Conservation (phyloP, 2,329 filamentous ascomycete species). For the Aspergillus unguis region DNA sequence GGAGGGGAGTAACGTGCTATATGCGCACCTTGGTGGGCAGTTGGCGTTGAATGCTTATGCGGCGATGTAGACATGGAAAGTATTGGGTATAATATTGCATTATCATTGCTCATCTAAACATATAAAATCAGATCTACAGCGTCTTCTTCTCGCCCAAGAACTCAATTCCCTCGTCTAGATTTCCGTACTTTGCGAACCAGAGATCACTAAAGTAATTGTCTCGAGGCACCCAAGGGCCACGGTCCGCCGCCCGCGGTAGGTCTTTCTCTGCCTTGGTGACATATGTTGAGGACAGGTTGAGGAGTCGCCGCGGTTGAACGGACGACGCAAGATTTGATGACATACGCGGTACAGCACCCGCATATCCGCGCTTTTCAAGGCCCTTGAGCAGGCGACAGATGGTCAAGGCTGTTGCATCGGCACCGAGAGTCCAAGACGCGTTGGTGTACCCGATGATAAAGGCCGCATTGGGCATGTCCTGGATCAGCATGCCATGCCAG, state of each 20-base stretch:
- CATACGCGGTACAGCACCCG: constrained; percentile 30
- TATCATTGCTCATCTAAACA: not conserved
- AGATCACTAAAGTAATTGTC: constrained; percentile 40
- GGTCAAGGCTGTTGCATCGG: constrained; percentile 43
- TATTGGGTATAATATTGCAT: not conserved
- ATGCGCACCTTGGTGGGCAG: constrained; percentile 10
- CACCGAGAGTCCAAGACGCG: constrained; percentile 46
- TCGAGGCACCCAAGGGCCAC: constrained; percentile 40
- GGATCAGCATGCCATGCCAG: constrained; percentile 45
- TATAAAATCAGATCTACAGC: not conserved
- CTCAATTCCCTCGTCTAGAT: constrained; percentile 34
- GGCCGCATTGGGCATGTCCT: constrained; percentile 43
- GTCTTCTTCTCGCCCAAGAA: constrained; percentile 19
- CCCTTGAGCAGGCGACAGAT: constrained; percentile 36
- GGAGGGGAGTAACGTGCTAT: constrained; percentile 7
- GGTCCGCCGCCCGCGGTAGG: constrained; percentile 39
- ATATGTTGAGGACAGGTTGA: constrained; percentile 43
- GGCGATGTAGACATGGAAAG: not conserved
- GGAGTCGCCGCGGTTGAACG: constrained; percentile 29
- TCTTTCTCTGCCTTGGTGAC: constrained; percentile 31
- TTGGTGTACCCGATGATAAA: constrained; percentile 45
- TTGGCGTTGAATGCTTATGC: constrained; percentile 12
- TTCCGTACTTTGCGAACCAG: constrained; percentile 37
- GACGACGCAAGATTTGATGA: constrained; percentile 12
- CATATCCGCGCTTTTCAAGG: constrained; percentile 26